Conservation (phyloP, 2,329 filamentous ascomycete species). For the Rutstroemia sydowiana region DNA sequence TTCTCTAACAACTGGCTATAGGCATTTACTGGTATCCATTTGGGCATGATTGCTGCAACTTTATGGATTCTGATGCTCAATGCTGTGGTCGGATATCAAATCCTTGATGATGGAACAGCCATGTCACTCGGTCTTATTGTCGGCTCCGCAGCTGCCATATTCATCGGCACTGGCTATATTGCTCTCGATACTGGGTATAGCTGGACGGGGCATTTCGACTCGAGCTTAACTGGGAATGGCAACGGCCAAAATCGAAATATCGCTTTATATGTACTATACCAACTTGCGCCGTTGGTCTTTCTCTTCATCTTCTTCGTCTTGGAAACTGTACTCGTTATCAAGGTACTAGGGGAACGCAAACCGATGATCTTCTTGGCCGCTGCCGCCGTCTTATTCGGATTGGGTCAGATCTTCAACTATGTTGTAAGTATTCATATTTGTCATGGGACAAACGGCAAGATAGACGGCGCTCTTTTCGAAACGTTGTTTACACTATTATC, state of each 20-base stretch:
- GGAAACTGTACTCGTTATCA: slow-evolving; percentile 75
- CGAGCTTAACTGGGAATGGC: slow-evolving; percentile 41
- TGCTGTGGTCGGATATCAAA: slow-evolving; percentile 83
- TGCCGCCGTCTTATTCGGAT: slow-evolving; percentile 75
- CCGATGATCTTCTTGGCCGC: slow-evolving; percentile 83
- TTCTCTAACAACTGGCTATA: slow-evolving; percentile 31
- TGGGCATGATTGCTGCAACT: slow-evolving; percentile 82
- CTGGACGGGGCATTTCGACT: slow-evolving; percentile 74
- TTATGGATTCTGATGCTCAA: slow-evolving; percentile 90
- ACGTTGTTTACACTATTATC: slow-evolving; percentile 84
- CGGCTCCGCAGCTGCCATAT: slow-evolving; percentile 61
- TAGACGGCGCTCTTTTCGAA: slow-evolving; percentile 89
- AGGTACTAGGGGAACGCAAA: slow-evolving; percentile 76
- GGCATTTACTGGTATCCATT: slow-evolving; percentile 84
- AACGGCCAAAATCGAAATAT: slow-evolving; percentile 55
- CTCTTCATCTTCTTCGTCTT: slow-evolving; percentile 81
- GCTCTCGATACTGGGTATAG: slow-evolving; percentile 84
- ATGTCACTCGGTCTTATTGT: slow-evolving; percentile 72
- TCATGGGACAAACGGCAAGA: slow-evolving; percentile 71
- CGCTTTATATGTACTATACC: slow-evolving; percentile 88
- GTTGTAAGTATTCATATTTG: slow-evolving; percentile 88
- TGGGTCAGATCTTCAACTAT: slow-evolving; percentile 95
- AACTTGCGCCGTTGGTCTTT: slow-evolving; percentile 81
- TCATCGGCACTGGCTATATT: slow-evolving; percentile 91
- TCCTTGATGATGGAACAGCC: slow-evolving; percentile 87